phyloP scores from a whole-genome alignment of 805 yeast species.

The Nakazawaea sp. region DNA sequence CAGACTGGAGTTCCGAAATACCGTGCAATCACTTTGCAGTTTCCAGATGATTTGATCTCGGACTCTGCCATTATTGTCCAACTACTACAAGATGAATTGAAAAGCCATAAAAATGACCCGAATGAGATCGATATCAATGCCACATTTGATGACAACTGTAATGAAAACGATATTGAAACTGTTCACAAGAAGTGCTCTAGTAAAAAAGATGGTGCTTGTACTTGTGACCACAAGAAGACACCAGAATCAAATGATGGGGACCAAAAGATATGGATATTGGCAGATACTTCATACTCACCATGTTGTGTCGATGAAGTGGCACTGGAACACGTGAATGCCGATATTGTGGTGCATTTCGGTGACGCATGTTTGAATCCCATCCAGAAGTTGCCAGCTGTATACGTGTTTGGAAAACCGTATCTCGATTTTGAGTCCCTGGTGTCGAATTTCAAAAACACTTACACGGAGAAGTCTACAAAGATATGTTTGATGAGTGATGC shows the following conservation, averaged over 20 bases:
- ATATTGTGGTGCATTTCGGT: conserved; percentile 86
- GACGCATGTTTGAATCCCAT: conserved; percentile 88
- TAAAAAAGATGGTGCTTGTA: conserved; percentile 16
- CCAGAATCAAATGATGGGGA: conserved; percentile 7
- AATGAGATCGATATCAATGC: conserved; percentile 5
- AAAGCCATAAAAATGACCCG: background rate
- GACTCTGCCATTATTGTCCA: conserved; percentile 73
- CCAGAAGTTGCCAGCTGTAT: conserved; percentile 64
- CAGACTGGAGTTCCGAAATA: conserved; percentile 24
- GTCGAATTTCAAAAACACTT: conserved; percentile 33
- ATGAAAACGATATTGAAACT: conserved; percentile 17
- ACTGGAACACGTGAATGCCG: conserved; percentile 85
- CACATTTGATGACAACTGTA: no score
- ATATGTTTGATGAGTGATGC: conserved; percentile 73
- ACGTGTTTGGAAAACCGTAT: conserved; percentile 68
- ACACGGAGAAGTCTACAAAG: conserved; percentile 31
- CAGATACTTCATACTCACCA: conserved; percentile 92
- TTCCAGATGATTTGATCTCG: conserved; percentile 74
- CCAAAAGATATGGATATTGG: conserved; percentile 68
- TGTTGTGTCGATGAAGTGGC: conserved; percentile 98
- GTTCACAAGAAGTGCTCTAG: conserved; percentile 7
- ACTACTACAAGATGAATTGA: conserved; percentile 35
- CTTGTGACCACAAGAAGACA: conserved; percentile 20
- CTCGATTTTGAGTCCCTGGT: conserved; percentile 36
- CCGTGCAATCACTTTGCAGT: conserved; percentile 70